Base-by-base conservation (phyloP, 163 green algal genomes). In the Scenedesmus sp. region DNA sequence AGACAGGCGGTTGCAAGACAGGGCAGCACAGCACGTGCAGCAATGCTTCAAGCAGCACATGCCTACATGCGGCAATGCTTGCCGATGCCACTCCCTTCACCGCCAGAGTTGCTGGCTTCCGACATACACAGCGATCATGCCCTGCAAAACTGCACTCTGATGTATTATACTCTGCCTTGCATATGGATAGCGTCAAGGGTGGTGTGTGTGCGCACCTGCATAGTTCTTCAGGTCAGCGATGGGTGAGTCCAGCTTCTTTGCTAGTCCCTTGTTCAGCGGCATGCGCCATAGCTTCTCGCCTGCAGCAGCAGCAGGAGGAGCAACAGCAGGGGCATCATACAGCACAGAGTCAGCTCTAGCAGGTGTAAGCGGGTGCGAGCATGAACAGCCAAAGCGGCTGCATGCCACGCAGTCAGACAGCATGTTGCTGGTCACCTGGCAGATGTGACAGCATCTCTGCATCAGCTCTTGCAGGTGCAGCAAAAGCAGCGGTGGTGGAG, bases 241-340 rank as follows among this genome's bases (percentile, higher is more conserved):
- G 26, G 92, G 88, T 85, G 90, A 96, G 93, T 99, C 98, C 57
- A 99, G 90, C 64, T 94, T 76, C 57, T 99, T 97, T 59, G 94
- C 95, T 93, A 99, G 99, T 20, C 87, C 82, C 13, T 96, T 91
- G 92, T 99, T 97, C 88, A 99, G 91, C 1, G 98, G 98, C 97
- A 99, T 95, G 34, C 96, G 96, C 98, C 98, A 99, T 46, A 99
- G 7, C 94, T 98, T 98, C 95, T 99, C 98, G 20, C 98, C 89
- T 92, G 82, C 15, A 79, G 34, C 15, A 34, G 82, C 83, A 88
- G 66, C 66, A 76, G 66, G 16, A 76, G 66, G 9, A 26, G 66
- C 15, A 20, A 15, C 64, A 73, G 16, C 12, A 12, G 18, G 62
- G 10, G 7, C 9, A 70, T 16, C 7, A 70, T 0, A 4, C 12